Conservation (phyloP, 148 eudicot genomes). For the Rhododendron simsii region DNA sequence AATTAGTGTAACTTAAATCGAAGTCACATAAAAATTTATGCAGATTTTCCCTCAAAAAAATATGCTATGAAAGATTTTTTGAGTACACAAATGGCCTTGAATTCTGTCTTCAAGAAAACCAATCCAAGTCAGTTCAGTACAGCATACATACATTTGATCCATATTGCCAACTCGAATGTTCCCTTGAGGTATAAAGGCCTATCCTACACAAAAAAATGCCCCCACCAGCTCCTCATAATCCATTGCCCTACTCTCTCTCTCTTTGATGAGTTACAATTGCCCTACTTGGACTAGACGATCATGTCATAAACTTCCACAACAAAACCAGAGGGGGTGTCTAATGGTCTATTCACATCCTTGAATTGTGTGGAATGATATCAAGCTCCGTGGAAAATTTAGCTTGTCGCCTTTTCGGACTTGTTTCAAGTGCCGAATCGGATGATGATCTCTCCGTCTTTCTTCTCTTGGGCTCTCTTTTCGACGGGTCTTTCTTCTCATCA, state of each 20-base stretch:
- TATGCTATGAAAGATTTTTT: background rate
- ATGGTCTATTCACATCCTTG: background rate
- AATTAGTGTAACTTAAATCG: background rate
- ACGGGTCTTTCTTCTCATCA: slow-evolving; percentile 63
- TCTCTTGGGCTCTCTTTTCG: slow-evolving; percentile 45
- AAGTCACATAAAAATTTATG: background rate
- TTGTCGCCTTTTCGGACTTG: slow-evolving; percentile 21
- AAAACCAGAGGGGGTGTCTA: background rate
- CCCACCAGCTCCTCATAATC: background rate
- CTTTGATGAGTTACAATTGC: no score
- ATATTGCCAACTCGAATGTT: background rate
- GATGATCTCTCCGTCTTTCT: slow-evolving; percentile 40
- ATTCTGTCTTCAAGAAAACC: background rate
- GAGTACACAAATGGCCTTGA: background rate
- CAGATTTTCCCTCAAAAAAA: no score
- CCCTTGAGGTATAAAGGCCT: background rate
- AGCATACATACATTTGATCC: background rate
- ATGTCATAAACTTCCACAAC: background rate
- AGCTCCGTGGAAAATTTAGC: slow-evolving; percentile 17
- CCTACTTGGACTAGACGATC: background rate
- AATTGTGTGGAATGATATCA: slow-evolving; percentile 12
- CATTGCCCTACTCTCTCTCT: no score
- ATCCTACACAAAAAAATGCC: background rate
- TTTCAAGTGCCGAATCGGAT: slow-evolving; percentile 16
- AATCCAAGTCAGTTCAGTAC: background rate